A percentile compares a stretch with the other conserved stretches of the same genome.
phyloP scores from a whole-genome alignment of 2,329 filamentous ascomycete genomes.

The Helotiales sp. region DNA sequence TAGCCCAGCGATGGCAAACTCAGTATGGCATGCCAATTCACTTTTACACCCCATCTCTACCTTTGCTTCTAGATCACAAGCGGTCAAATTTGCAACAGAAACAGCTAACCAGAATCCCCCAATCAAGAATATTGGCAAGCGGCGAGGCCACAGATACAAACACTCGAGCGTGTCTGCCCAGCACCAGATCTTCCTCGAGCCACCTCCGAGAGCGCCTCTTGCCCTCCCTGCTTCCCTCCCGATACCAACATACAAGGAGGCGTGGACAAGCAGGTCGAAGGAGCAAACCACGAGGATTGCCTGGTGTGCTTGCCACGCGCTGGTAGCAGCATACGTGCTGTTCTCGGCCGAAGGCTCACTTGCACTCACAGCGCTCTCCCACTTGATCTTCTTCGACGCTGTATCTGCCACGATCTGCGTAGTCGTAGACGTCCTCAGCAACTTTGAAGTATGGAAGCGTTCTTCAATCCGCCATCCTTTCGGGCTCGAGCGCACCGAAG shows the following conservation, averaged over 20 bases:
- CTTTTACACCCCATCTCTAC: background rate
- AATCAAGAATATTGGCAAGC: slow-evolving; percentile 86
- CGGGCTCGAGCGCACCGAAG: slow-evolving; percentile 87
- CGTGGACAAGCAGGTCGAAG: slow-evolving; percentile 85
- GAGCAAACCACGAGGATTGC: slow-evolving; percentile 82
- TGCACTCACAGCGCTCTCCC: slow-evolving; percentile 89
- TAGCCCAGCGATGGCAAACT: slow-evolving; percentile 68
- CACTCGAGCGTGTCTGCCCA: slow-evolving; percentile 87
- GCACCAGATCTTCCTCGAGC: slow-evolving; percentile 96
- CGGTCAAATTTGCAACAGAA: slow-evolving; percentile 10
- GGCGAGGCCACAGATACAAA: slow-evolving; percentile 96
- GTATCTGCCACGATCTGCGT: slow-evolving; percentile 91
- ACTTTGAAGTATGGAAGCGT: slow-evolving; percentile 97
- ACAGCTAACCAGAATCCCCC: slow-evolving; percentile 27
- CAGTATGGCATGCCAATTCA: slow-evolving; percentile 55
- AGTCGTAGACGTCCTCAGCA: slow-evolving; percentile 87
- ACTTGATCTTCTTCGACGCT: slow-evolving; percentile 94
- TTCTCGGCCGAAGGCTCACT: slow-evolving; percentile 85
- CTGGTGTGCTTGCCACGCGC: slow-evolving; percentile 90
- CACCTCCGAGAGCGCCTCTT: slow-evolving; percentile 81
- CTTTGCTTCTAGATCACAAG: slow-evolving; percentile 3
- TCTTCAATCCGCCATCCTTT: slow-evolving; percentile 94
- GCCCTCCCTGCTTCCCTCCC: slow-evolving; percentile 90
- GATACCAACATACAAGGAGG: slow-evolving; percentile 86
- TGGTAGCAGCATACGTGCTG: slow-evolving; percentile 82